These are phyloP conservation scores for Aspergillus sergii DNA, from an alignment of 2,329 filamentous ascomycete genomes.

Conservation along the genomic window DNA sequence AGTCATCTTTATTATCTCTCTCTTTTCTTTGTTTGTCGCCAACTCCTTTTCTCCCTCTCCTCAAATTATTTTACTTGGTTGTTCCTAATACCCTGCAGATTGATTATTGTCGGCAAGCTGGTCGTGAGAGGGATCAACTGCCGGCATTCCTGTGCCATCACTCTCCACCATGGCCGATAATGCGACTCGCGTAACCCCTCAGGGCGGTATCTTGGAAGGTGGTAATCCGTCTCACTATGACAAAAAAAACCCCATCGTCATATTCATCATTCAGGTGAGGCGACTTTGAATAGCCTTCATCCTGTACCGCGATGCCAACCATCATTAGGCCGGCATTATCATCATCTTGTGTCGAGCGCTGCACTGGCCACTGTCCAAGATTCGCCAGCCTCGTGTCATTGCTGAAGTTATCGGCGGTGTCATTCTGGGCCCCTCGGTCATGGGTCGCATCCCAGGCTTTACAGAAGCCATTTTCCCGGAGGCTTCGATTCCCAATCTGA, in stretches of 20 bases:
- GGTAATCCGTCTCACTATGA: slow-evolving; percentile 70
- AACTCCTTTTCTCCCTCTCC: neutral
- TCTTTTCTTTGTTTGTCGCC: neutral
- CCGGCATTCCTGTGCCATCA: neutral
- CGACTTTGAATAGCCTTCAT: neutral
- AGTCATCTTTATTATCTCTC: too few relatives aligned
- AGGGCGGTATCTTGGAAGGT: slow-evolving; percentile 72
- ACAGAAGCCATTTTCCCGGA: slow-evolving; percentile 73
- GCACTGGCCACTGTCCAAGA: slow-evolving; percentile 74
- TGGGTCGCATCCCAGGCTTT: slow-evolving; percentile 84
- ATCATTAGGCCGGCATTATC: slow-evolving; percentile 66
- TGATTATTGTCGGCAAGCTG: neutral
- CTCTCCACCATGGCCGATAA: slow-evolving; percentile 24
- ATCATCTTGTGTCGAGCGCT: slow-evolving; percentile 73
- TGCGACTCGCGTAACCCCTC: slow-evolving; percentile 43
- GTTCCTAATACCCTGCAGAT: neutral
- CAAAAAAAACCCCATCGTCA: slow-evolving; percentile 69
- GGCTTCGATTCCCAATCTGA: slow-evolving; percentile 73
- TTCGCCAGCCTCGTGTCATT: slow-evolving; percentile 80
- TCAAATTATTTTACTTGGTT: neutral
- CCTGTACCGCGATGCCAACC: neutral
- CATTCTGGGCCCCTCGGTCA: slow-evolving; percentile 80
- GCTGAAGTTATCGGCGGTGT: slow-evolving; percentile 85
- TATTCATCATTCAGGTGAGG: slow-evolving; percentile 74
- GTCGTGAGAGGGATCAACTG: neutral